Base-by-base conservation (phyloP, 768 basidiomycete genomes). In the Russula compacta region DNA sequence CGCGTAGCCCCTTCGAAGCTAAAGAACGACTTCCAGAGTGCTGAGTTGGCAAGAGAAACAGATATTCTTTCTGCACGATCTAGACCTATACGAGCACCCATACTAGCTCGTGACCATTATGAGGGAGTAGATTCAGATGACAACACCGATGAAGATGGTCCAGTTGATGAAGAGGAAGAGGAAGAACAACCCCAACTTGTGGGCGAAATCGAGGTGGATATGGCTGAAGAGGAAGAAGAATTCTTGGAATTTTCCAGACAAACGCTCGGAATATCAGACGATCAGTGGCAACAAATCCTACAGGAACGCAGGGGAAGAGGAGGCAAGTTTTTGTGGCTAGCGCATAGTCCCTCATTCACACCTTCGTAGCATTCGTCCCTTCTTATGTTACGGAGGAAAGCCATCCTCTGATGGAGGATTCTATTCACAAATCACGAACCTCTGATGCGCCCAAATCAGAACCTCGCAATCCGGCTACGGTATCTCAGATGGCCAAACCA, bases 81-180 rank as follows among this genome's bases (percentile, higher is more conserved):
- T 43, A 66, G 64, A n/a, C 77, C 78, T 2, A 79, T 89, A 51
- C 80, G 94, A n/a, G 76, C 81, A 19, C 92, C 94, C 1, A 81
- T 95, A 58, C 78, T 98, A 43, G 77, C 86, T 10, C 84, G 91
- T 29, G 86, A 98, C 68, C 79, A 79, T 67, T 98, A 86, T 69
- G 97, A 99, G 51, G 97, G 97, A 2, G 92, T 89, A 32, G 83
- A 95, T 69, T 97, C 94, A 2, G 92, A 94, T 67, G 92, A 94
- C 64, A 91, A 92, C 67, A 85, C 83, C 0, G 86, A 87, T 55
- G 87, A 85, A 38, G 79, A 75, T 19, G 75, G 71, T 15, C 78
- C 75, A 4, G 78, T 74, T 1, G 83, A 81, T 53, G 74, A 71
- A 9, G 88, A 88, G 57, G 82, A 79, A 4, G 92, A 89, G 44